Evolutionary conservation across 805 yeast species (phyloP).

Genomic region (Vanderwaltozyma polyspora): DNA sequence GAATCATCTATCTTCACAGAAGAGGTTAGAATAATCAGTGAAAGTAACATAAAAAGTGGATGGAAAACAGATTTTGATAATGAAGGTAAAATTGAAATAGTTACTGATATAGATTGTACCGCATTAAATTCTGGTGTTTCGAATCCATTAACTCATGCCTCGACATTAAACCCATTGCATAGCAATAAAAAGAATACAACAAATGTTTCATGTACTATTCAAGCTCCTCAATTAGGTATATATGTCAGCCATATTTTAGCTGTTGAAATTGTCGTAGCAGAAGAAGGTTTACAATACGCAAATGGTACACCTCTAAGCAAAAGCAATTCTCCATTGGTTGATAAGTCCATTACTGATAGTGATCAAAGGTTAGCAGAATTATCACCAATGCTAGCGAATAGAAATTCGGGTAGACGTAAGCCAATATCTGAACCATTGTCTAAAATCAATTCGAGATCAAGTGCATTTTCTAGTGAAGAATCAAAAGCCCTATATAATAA

Average conservation of each 20-base stretch:
- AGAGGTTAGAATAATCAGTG: conserved; percentile 60
- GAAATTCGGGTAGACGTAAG: conserved; percentile 8
- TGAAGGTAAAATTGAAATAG: conserved; percentile 68
- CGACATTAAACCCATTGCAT: conserved; percentile 28
- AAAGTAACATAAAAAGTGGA: conserved; percentile 78
- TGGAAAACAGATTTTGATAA: conserved; percentile 89
- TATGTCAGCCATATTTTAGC: conserved; percentile 65
- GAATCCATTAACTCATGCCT: conserved; percentile 34
- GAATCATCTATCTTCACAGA: conserved; percentile 47
- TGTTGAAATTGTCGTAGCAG: conserved; percentile 89
- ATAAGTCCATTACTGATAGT: conserved; percentile 1
- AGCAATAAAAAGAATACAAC: conserved; percentile 21
- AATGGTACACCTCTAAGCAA: conserved; percentile 22
- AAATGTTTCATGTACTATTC: conserved; percentile 68
- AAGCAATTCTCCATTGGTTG: neutral
- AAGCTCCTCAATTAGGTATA: conserved; percentile 71
- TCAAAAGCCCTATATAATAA: neutral
- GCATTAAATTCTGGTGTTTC: conserved; percentile 44
- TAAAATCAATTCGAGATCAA: conserved; percentile 8
- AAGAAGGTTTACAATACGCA: conserved; percentile 50
- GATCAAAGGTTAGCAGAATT: conserved; percentile 35
- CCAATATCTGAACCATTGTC: conserved; percentile 9
- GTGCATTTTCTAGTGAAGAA: neutral
- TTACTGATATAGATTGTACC: conserved; percentile 56
- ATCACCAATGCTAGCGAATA: conserved; percentile 33